Evolutionary conservation across 2,329 filamentous ascomycete species (phyloP), one percentile per base, ranked within the genome.

Genomic region (Aspergillus sp.): DNA sequence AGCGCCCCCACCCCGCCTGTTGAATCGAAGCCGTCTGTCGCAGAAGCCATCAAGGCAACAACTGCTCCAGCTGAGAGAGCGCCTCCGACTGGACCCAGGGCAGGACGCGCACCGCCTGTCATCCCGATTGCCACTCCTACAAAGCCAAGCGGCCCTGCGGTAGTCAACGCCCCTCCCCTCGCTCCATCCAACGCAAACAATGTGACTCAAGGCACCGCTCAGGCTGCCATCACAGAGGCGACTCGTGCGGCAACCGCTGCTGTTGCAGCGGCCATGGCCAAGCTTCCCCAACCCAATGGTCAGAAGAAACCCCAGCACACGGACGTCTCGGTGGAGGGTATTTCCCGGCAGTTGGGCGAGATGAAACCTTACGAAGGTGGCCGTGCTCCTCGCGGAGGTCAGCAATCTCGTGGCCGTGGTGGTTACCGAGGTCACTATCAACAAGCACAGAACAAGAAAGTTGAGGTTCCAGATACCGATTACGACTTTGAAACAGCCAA

Each of bases 401-500:
- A 77, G 61, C 78, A 77, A 23, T 65, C 71, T 58, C 75, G 84
- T 50, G 80, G 80, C 38, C 76, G 82, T 58, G 81, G 82, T 34
- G 78, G 76, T 47, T 73, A 79, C 62, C 80, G 83, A 55, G 71
- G 76, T 60, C 74, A 80, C 15, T 69, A 76, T 47, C 80, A 41
- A 15, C 34, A 78, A 41, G 72, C 74, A 51, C 74, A 80, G 61
- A 80, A 83, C 53, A 81, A 84, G 69, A 95, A 92, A 79, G 87
- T 98, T 34, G 93, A 97, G 57, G 91, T 99, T 3, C 95, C 95
- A 0, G 87, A 90, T 52, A 89, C 91, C 1, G 95, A 98, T 73
- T 99, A 93, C 70, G 94, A 99, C 73, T 99, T 99, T 72, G 91
- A 90, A 68, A 86, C 85, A 17, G 84, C 91, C 30, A 96, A 96